Evolutionary conservation across 164 flowering plant species (phyloP), one percentile per base, ranked within the genome.

Genomic region (Amborella trichopoda): DNA sequence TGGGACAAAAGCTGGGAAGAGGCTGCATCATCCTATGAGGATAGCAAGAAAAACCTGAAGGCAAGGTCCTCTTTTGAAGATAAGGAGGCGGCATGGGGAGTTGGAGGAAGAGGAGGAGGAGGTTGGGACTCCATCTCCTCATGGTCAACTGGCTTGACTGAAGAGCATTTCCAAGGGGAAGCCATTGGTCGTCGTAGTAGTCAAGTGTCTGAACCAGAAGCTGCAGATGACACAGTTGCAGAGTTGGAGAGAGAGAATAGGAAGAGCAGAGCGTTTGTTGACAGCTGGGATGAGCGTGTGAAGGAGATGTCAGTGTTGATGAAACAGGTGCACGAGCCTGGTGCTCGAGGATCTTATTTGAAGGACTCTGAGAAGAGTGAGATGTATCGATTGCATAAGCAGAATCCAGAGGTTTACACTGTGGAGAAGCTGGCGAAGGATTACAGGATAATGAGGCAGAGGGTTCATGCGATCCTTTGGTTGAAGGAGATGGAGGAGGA

Each of bases 381-480:
- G 63, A 90, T 90, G 83, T 83, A 86, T 49, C 51, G 65, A 20
- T 48, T 76, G 65, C 89, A 81, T 57, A 90, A 83, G 69, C 73
- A 72, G 61, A 69, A 90, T 58, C 94, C 95, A 14, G 84, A 83
- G 64, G 68, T 71, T 24, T 79, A 90, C 54, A 83, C 83, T 0
- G 74, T 86, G 11, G 97, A 90, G 71, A 77, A 47, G 58, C 63
- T 90, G 50, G 97, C 97, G 0, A 80, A 79, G 57, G 95, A 90
- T 52, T 90, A 78, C 48, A 65, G 85, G 63, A 76, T 90, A 13
- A 75, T 90, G 95, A 63, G 95, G 63, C 97, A 90, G 63, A 65
- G 97, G 50, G 97, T 90, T 32, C 94, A 83, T 42, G 94, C 95
- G 10, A 86, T 90, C 64, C 70, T 90, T 47, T 90, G 90, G 90